These are phyloP conservation scores for Trifolium fragiferum DNA, from an alignment of 306 rosid species.

Conservation along the genomic window DNA sequence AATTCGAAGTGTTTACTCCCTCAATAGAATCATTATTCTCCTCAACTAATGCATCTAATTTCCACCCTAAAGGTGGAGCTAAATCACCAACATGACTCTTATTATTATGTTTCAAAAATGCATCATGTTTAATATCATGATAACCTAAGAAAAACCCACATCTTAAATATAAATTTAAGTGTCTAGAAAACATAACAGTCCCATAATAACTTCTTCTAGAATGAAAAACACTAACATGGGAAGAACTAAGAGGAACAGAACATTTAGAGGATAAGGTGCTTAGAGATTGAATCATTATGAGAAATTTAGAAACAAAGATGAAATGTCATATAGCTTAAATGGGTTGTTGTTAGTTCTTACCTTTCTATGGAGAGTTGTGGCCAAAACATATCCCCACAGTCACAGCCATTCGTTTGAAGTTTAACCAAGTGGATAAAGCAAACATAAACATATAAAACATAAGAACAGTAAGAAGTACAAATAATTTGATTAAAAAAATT, in stretches of 20 bases:
- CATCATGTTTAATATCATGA: slow-evolving; percentile 47
- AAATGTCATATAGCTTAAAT: slow-evolving; percentile 21
- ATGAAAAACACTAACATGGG: slow-evolving; percentile 29
- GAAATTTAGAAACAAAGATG: slow-evolving; percentile 33
- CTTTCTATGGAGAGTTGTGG: slow-evolving; percentile 34
- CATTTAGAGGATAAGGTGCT: slow-evolving; percentile 47
- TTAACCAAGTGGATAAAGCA: background rate
- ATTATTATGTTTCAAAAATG: slow-evolving; percentile 49
- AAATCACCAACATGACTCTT: slow-evolving; percentile 51
- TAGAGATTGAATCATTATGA: slow-evolving; percentile 56
- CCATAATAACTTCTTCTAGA: slow-evolving; percentile 40
- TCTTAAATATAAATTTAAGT: slow-evolving; percentile 51
- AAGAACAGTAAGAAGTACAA: too few relatives aligned
- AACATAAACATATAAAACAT: too few relatives aligned
- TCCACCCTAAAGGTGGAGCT: slow-evolving; percentile 58
- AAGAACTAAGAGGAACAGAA: slow-evolving; percentile 47
- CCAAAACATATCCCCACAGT: slow-evolving; percentile 33
- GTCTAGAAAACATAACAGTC: slow-evolving; percentile 42
- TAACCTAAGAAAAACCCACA: slow-evolving; percentile 54
- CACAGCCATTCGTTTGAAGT: slow-evolving; percentile 49
- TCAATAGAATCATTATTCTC: slow-evolving; percentile 36
- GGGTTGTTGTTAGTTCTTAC: slow-evolving; percentile 36
- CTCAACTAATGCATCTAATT: slow-evolving; percentile 59
- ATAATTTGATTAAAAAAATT: too few relatives aligned
- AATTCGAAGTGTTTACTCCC: slow-evolving; percentile 15